Evolutionary conservation across 2,329 filamentous ascomycete genomes (phyloP), one percentile per base, ranked within the genome.

Genomic region (Tricladium varicosporioides): DNA sequence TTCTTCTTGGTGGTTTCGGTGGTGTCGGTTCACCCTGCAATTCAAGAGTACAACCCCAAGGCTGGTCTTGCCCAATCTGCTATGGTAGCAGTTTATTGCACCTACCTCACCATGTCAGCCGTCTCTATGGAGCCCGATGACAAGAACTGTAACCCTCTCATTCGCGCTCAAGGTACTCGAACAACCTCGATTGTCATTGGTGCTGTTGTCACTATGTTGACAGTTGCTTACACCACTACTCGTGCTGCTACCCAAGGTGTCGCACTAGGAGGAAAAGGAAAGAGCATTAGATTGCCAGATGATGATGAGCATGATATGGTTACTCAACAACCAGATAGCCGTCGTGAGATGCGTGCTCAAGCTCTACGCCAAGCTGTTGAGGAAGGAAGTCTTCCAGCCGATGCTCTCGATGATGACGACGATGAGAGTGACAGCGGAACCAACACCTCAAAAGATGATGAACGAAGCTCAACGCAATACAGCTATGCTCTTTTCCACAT

Each of bases 111-210:
- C 64, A 91, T 99, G 86, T 97, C 92, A 2, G 94, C 94, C 22
- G 94, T 99, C 1, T 96, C 92, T 54, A 97, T 99, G 94, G 93
- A 99, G 69, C 94, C 94, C 0, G 93, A 97, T 72, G 86, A 97
- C 77, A 88, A 90, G 66, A 83, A 90, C 63, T 99, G 94, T 83
- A 99, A 99, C 74, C 94, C 94, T 8, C 81, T 99, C 32, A 80
- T 97, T 60, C 86, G 84, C 51, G 92, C 92, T 7, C 89, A 89
- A 60, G 92, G 91, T 59, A 94, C 93, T 9, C 85, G 94, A 60
- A 95, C 89, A 7, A 94, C 92, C 1, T 96, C 92, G 27, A 86
- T 97, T 58, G 85, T 99, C 49, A 84, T 99, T 62, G 94, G 94
- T 59, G 94, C 94, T 31, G 87, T 99, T 62, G 91, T 96, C 54